Base-by-base conservation (phyloP, 1,284 basidiomycete genomes). In the Ceratobasidium sp. region DNA sequence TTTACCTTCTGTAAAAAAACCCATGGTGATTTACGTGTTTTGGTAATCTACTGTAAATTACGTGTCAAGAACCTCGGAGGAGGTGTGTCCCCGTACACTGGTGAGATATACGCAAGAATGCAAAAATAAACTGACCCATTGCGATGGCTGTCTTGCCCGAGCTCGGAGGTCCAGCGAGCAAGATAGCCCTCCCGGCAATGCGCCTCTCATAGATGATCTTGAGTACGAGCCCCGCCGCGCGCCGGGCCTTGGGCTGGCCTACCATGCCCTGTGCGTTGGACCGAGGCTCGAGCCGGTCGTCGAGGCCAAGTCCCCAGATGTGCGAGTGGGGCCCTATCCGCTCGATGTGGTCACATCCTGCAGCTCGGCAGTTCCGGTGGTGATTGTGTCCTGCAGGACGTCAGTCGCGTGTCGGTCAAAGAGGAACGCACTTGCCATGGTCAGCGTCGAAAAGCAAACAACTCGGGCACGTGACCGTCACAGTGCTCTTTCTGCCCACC, bases 101-200 rank as follows among this genome's bases (percentile, higher is more conserved):
- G 23, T 10, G 16, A 57, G 48, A 59, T 53, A 41, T 14, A 23
- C 16, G 36, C 23, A 46, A 16, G 28, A n/a, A 3, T 4, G 18
- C 8, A 16, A 53, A 23, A 9, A 18, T 14, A 62, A 34, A 82
- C 86, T 70, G 76, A 93, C 93, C 95, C 84, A 98, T 88, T 8
- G 96, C 96, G 78, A 98, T 97, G 50, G 97, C 97, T 0, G 97
- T 98, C 84, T 98, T 99, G 65, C 97, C 97, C 1, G 95, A 96
- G 55, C 93, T 94, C 10, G 96, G 96, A 2, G 97, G 97, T 0
- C 97, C 97, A 18, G 96, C 96, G 80, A 98, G 97, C 70, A 98
- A 84, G 82, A 98, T 96, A 5, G 96, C 94, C 61, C 96, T 87
- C 41, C 97, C 97, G 0, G 96, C 94, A 79, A 99, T 98, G 67